Base-by-base conservation (phyloP, 441 rosid species). In the Raphanus hybrid region DNA sequence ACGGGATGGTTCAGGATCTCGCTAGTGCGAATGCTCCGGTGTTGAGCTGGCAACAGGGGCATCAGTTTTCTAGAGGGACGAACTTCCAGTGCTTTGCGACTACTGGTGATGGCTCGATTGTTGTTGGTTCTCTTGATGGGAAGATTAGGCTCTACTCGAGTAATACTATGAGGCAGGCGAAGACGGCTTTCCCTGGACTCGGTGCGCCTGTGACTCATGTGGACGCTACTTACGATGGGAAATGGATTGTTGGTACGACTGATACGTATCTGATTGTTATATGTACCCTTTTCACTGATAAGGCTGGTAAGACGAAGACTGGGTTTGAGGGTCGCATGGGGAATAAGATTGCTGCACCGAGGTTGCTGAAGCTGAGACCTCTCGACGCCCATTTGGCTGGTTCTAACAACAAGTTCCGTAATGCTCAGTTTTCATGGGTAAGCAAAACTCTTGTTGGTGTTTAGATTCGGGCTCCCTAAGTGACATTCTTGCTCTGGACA, bases 351-450 rank as follows among this genome's bases (percentile, higher is more conserved):
- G 93, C 99, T 8, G 96, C 98, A 62, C 99, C 98, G 5, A 88
- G 99, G 84, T 73, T 95, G 85, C 77, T 93, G 75, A 95, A 92
- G 90, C 83, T 93, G 74, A 87, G 86, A 80, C 99, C 98, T 57
- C 62, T 93, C 43, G 98, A 92, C 77, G 88, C 98, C 10, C 94
- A 96, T 84, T 83, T 86, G 74, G 98, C 97, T 78, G 97, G 99
- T 75, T 78, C 80, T 18, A 78, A 88, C 78, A 93, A 91, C 48
- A 90, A 89, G 80, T 93, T 96, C 83, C 97, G 86, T 5, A 88
- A 86, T 70, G 97, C 97, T 79, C 98, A 96, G 78, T 96, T 96
- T 78, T 96, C 97, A 8, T 92, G 98, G 99, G 99, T 95, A 87
- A 73, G 92, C 67, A 71, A 64, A 39, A 69, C 9, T 61, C 41